Conservation (phyloP, 805 yeast genomes). For the Ogataea pini region DNA sequence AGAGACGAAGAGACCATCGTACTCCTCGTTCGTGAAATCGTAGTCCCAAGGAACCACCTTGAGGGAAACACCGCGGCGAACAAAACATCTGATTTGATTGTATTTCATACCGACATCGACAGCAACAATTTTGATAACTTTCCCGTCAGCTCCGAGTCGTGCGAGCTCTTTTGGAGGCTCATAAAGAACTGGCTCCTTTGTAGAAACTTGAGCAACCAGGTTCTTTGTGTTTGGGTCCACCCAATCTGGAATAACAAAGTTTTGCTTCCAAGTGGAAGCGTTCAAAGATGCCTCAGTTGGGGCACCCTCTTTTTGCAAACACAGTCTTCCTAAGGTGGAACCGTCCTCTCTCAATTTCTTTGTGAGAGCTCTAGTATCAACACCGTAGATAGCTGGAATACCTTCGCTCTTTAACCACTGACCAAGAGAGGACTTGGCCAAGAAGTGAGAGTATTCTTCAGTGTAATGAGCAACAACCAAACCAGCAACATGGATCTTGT, state of each 20-base stretch:
- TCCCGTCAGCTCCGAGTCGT: slow-evolving; percentile 67
- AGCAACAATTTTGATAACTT: slow-evolving; percentile 78
- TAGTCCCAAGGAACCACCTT: slow-evolving; percentile 95
- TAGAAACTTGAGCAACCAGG: slow-evolving; percentile 89
- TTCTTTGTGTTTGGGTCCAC: slow-evolving; percentile 89
- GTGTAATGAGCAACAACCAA: slow-evolving; percentile 95
- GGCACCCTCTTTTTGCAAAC: slow-evolving; percentile 51
- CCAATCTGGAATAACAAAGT: slow-evolving; percentile 83
- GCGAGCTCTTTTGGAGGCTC: slow-evolving; percentile 60
- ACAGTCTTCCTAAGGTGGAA: slow-evolving; percentile 87
- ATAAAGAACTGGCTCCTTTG: slow-evolving; percentile 72
- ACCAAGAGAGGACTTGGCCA: slow-evolving; percentile 91
- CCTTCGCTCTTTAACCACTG: slow-evolving; percentile 90
- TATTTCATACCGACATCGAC: slow-evolving; percentile 97
- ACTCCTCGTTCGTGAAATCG: slow-evolving; percentile 75
- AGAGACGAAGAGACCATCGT: slow-evolving; percentile 93
- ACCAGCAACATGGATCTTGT: slow-evolving; percentile 93
- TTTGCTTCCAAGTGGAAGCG: slow-evolving; percentile 52
- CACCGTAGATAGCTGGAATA: slow-evolving; percentile 96
- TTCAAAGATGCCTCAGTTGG: slow-evolving; percentile 37
- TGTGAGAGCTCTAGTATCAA: slow-evolving; percentile 94
- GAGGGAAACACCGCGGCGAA: slow-evolving; percentile 93
- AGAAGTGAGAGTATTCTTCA: slow-evolving; percentile 90
- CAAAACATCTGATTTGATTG: slow-evolving; percentile 96
- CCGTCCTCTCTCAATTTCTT: slow-evolving; percentile 91